phyloP scores from a whole-genome alignment of 2,329 filamentous ascomycete genomes.

The Trichophyton benhamiae region DNA sequence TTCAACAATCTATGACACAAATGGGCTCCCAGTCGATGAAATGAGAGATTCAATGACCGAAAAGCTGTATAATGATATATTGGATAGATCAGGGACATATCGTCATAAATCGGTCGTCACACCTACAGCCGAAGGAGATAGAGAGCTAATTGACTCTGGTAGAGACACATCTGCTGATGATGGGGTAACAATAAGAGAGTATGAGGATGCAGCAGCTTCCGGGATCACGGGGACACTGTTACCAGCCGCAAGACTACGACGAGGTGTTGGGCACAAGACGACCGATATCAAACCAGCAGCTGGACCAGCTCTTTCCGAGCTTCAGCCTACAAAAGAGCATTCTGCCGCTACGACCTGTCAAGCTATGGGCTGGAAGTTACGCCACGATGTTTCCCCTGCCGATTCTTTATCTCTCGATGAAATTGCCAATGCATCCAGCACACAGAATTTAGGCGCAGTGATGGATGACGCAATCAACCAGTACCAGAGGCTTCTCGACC shows the following conservation, averaged over 20 bases:
- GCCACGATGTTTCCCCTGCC: slow-evolving; percentile 48
- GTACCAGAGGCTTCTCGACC: slow-evolving; percentile 68
- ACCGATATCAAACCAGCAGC: slow-evolving; percentile 39
- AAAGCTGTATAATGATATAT: slow-evolving; percentile 84
- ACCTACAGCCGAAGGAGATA: slow-evolving; percentile 69
- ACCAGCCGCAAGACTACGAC: slow-evolving; percentile 32
- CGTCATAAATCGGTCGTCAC: slow-evolving; percentile 62
- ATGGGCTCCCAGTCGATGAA: slow-evolving; percentile 55
- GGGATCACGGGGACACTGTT: slow-evolving; percentile 38
- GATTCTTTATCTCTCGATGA: slow-evolving; percentile 59
- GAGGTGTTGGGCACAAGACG: slow-evolving; percentile 36
- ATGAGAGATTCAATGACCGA: slow-evolving; percentile 72
- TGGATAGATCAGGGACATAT: slow-evolving; percentile 83
- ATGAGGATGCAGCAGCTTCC: slow-evolving; percentile 57
- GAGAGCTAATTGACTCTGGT: slow-evolving; percentile 67
- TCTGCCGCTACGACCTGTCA: slow-evolving; percentile 67
- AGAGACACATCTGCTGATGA: slow-evolving; percentile 63
- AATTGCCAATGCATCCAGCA: slow-evolving; percentile 47
- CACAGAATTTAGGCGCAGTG: slow-evolving; percentile 74
- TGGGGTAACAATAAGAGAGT: slow-evolving; percentile 56
- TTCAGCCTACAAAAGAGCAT: slow-evolving; percentile 54
- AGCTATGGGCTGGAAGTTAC: slow-evolving; percentile 70
- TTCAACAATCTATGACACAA: slow-evolving; percentile 75
- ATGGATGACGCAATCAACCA: slow-evolving; percentile 85
- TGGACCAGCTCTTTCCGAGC: slow-evolving; percentile 40